A percentile compares a stretch with the other conserved stretches of the same genome.
Evolutionary conservation across 257 asterid genomes (phyloP).

Genomic region (Nicotiana attenuata): DNA sequence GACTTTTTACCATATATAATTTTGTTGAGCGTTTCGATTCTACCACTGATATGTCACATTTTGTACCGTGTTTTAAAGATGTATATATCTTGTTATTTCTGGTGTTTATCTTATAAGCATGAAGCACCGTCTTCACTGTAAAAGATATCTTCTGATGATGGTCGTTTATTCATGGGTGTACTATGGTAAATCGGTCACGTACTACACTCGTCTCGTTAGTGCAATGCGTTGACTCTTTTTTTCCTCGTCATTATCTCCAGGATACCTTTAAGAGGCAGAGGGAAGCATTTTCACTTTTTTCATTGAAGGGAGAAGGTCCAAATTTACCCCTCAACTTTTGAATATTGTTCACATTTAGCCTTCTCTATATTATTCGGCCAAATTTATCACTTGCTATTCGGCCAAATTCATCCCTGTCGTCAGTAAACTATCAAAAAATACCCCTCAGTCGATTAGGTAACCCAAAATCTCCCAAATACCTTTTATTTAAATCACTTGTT

Average conservation of each 20-base stretch:
- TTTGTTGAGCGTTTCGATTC: not conserved
- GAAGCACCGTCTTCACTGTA: not conserved
- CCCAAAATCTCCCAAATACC: no score
- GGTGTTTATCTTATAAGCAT: not conserved
- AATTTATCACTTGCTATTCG: no score
- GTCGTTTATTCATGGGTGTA: not conserved
- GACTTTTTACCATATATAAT: not conserved
- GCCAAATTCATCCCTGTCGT: no score
- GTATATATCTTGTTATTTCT: not conserved
- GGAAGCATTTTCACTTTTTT: not conserved
- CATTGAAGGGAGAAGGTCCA: no score
- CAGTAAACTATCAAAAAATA: no score
- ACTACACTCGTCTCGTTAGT: not conserved
- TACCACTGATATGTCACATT: not conserved
- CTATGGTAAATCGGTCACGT: not conserved
- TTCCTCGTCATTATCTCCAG: not conserved
- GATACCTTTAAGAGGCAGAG: not conserved
- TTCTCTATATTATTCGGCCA: no score
- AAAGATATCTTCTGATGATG: not conserved
- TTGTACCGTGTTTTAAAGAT: not conserved
- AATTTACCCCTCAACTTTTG: no score
- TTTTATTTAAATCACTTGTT: no score
- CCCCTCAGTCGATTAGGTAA: no score
- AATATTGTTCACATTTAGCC: no score
- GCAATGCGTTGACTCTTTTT: not conserved